Conservation (phyloP, 495 filamentous ascomycete species). For the Jackrogersella minutella region DNA sequence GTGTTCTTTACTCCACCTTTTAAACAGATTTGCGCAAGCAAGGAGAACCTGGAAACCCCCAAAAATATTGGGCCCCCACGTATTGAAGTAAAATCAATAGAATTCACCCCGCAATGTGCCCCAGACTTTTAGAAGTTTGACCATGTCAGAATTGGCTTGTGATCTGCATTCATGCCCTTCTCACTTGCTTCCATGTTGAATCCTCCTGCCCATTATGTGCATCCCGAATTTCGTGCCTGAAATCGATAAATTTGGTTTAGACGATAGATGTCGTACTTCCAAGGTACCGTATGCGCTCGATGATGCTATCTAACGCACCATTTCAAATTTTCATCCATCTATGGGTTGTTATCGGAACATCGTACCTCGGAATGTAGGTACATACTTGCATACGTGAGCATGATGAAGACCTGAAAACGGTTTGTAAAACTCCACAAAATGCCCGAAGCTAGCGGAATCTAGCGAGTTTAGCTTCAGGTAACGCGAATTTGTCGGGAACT, state of each 20-base stretch:
- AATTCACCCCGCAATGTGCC: slow-evolving; percentile 35
- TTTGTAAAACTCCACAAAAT: slow-evolving; percentile 18
- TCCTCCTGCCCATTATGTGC: slow-evolving; percentile 14
- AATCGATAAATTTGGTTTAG: background rate
- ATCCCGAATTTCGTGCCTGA: slow-evolving; percentile 26
- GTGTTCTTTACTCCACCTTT: slow-evolving; percentile 1
- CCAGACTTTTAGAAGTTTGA: slow-evolving; percentile 32
- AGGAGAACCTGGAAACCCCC: background rate
- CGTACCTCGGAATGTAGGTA: slow-evolving; percentile 21
- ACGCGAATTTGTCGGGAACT: slow-evolving; percentile 35
- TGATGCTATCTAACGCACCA: slow-evolving; percentile 18
- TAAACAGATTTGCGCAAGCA: background rate
- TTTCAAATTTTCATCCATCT: background rate
- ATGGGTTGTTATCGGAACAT: background rate
- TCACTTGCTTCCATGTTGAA: slow-evolving; percentile 15
- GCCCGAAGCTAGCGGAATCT: slow-evolving; percentile 24
- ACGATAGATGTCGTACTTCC: slow-evolving; percentile 5
- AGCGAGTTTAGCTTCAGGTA: slow-evolving; percentile 9
- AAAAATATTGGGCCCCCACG: slow-evolving; percentile 16
- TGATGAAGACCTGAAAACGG: slow-evolving; percentile 24
- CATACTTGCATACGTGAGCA: background rate
- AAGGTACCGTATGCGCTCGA: slow-evolving; percentile 3
- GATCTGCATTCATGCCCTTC: slow-evolving; percentile 33
- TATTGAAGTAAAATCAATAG: slow-evolving; percentile 13
- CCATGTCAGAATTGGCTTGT: slow-evolving; percentile 22